Base-by-base conservation (phyloP, 768 basidiomycete genomes). In the Dentipellis sp. region DNA sequence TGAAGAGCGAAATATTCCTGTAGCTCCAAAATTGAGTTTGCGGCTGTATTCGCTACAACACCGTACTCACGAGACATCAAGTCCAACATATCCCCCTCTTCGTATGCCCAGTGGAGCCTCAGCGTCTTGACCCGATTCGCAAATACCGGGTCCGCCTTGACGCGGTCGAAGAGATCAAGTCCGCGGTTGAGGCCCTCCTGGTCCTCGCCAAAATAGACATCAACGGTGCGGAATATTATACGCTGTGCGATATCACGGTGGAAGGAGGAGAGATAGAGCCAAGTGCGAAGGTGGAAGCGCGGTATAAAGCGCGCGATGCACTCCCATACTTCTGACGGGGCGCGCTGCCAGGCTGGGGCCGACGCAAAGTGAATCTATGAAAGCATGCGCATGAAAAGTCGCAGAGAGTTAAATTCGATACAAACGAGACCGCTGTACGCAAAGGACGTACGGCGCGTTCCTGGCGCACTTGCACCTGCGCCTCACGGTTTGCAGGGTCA, bases 271-370 rank as follows among this genome's bases (percentile, higher is more conserved):
- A 86, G 75, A 54, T 75, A 83, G 40, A 86, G 75, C 84, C 83
- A 87, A 14, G 76, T 78, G n/a, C 85, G 78, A 34, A 87, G 78
- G 65, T 84, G 78, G 60, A 81, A 80, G 14, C 84, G 78, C 7
- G 84, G 83, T 42, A 80, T 81, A 59, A 78, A 76, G 52, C 71
- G 67, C 6, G 84, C 84, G 45, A 87, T 82, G 12, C 77, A 74
- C 60, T 83, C 82, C 84, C 85, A 87, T 42, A 87, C 75, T 69
- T 87, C 85, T 7, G 74, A 71, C 0, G 85, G 84, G 16, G 78
- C 76, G 19, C 83, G 79, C 58, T 79, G 82, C 3, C 78, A 80
- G 2, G 83, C 80, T 2, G 84, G 82, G 56, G 78, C 77, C 60
- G 73, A 68, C 40, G 71, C 67, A 61, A 80, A 80, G 50, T 75